Base-by-base conservation (phyloP, 441 rosid genomes). In the Populus hybrid region DNA sequence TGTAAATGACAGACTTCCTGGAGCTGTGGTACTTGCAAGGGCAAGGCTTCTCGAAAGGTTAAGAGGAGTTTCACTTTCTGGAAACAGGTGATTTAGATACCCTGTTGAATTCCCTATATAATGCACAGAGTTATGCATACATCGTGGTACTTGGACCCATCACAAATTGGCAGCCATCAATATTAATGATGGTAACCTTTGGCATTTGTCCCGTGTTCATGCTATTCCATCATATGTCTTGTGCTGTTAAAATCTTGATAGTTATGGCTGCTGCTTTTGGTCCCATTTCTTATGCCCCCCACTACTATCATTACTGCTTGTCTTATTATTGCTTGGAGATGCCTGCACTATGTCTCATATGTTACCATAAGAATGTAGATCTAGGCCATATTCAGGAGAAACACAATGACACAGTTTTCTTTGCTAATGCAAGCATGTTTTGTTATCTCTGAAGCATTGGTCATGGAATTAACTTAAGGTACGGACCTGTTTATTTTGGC, bases 31-130 rank as follows among this genome's bases (percentile, higher is more conserved):
- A 35, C 98, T 92, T 77, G 98, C 99, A 38, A 91, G 97, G 82
- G 98, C 84, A 74, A 92, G 98, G 81, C 97, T 95, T 86, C 82
- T 88, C 82, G 97, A 93, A 86, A 87, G 98, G 87, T 83, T 95
- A 74, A 87, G 98, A 83, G 96, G 95, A n/a, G 89, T 89, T 36
- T 85, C 94, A 64, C 81, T 87, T 50, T 86, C 96, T 83, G 87
- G 64, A 72, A 80, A 83, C 90, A 89, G 99, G 98, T 92, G 61
- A 26, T 72, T 18, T 56, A 10, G 21, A 8, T 14, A 11, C 40
- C n/a, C 71, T 68, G 20, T 68, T 68, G 56, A 12, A 12, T 45
- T 14, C 20, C 20, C 20, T 14, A 14, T 45, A 45, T 45, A 45
- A 45, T 45, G 56, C 16, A 11, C 56, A 45, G 20, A 45, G 56